Evolutionary conservation across 2,329 filamentous ascomycete species (phyloP).

Genomic region (Penicillium nordicum): DNA sequence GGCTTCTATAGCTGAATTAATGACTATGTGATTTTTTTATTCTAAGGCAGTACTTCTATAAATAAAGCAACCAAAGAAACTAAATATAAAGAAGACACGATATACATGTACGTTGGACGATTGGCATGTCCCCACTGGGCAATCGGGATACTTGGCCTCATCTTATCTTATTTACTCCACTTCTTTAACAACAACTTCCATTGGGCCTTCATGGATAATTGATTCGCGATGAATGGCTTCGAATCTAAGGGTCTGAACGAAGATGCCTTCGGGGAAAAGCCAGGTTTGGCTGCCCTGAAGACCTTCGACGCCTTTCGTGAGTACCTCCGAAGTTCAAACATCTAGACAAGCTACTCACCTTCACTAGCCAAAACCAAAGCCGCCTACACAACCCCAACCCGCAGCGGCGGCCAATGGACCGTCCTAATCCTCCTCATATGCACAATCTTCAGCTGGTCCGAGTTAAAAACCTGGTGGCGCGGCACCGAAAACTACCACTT

Average conservation of each 20-base stretch:
- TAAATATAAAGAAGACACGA: not conserved
- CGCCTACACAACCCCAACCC: constrained; percentile 80
- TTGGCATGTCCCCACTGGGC: constrained; percentile 3
- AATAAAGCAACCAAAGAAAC: not conserved
- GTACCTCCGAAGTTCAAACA: constrained; percentile 34
- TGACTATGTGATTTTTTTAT: constrained; percentile 2
- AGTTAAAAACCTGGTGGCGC: constrained; percentile 77
- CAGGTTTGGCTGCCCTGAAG: constrained; percentile 58
- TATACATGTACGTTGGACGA: not conserved
- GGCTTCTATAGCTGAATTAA: constrained; percentile 6
- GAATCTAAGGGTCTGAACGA: constrained; percentile 69
- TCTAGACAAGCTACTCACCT: not conserved
- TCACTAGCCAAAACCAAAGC: constrained; percentile 85
- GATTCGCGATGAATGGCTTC: constrained; percentile 71
- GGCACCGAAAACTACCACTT: constrained; percentile 86
- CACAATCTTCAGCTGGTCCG: constrained; percentile 69
- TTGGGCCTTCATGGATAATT: constrained; percentile 26
- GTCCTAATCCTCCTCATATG: constrained; percentile 75
- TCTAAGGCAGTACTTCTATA: not conserved
- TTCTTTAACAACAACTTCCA: constrained; percentile 13
- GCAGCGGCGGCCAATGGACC: constrained; percentile 91
- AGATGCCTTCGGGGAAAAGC: constrained; percentile 72
- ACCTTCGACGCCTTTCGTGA: constrained; percentile 97
- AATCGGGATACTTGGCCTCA: constrained; percentile 30
- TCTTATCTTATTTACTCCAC: constrained; percentile 26